These are phyloP conservation scores for Fragilaria radians DNA, from an alignment of 108 stramenopile genomes.

Conservation along the genomic window DNA sequence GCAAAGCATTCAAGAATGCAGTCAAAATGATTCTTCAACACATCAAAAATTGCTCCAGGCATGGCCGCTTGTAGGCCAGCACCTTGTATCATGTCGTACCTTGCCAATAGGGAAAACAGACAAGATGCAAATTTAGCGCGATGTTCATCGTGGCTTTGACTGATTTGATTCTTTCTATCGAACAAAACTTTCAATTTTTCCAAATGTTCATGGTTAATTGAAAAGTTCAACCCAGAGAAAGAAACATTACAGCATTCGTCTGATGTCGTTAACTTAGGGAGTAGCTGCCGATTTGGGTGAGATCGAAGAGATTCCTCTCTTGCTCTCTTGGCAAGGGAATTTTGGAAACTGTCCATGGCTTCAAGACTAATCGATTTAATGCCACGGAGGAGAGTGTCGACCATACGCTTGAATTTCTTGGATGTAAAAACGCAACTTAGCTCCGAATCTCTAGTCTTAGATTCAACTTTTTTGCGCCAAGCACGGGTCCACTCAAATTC, in stretches of 20 bases:
- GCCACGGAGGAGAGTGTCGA: neutral
- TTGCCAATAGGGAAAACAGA: conserved; percentile 51
- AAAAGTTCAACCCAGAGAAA: conserved; percentile 50
- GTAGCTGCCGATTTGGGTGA: neutral
- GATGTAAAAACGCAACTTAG: neutral
- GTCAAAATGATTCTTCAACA: conserved; percentile 50
- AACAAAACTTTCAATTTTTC: conserved; percentile 54
- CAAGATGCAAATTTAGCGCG: conserved; percentile 23
- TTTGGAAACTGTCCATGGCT: conserved; percentile 1
- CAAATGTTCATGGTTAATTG: conserved; percentile 48
- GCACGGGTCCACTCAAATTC: conserved; percentile 1
- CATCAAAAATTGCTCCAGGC: conserved; percentile 65
- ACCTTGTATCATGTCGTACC: conserved; percentile 79
- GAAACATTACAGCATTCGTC: conserved; percentile 22
- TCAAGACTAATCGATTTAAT: neutral
- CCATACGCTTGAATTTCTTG: neutral
- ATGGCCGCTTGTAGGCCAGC: conserved; percentile 84
- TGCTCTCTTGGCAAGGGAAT: conserved; percentile 18
- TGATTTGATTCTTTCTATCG: conserved; percentile 12
- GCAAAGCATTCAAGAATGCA: conserved; percentile 85
- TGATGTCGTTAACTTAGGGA: conserved; percentile 36
- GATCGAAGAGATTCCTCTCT: neutral
- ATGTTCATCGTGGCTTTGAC: conserved; percentile 9
- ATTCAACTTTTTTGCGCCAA: neutral
- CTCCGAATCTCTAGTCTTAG: neutral